phyloP scores from a whole-genome alignment of 176 grass and related monocot species.

The Oryza nivara region DNA sequence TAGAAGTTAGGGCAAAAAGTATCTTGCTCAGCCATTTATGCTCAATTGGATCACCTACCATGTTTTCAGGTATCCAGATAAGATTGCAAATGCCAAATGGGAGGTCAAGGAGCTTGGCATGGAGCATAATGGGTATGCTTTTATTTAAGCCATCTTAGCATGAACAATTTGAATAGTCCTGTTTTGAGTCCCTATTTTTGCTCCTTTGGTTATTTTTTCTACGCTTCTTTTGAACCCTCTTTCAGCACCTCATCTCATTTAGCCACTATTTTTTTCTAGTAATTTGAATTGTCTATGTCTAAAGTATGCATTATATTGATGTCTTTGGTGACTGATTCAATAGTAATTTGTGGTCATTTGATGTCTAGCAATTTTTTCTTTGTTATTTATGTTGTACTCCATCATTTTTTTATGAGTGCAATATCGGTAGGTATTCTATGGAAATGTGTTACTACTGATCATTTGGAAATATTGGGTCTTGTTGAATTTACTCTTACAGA shows the following conservation, averaged over 20 bases:
- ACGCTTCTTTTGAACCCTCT: conserved; percentile 17
- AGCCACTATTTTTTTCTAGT: conserved; percentile 25
- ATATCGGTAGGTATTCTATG: conserved; percentile 12
- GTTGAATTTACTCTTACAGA: conserved; percentile 6
- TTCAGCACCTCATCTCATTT: conserved; percentile 7
- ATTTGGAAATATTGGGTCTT: conserved; percentile 8
- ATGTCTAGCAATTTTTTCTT: not conserved
- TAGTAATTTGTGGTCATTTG: conserved; percentile 14
- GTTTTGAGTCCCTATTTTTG: conserved; percentile 21
- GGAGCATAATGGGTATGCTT: conserved; percentile 95
- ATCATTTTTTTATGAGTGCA: conserved; percentile 20
- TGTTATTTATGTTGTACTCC: not conserved
- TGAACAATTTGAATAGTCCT: conserved; percentile 27
- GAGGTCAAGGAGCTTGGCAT: conserved; percentile 98
- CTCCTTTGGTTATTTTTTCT: not conserved
- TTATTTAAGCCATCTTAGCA: conserved; percentile 39
- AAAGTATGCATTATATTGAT: conserved; percentile 8
- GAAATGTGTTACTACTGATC: conserved; percentile 12
- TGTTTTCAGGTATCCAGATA: conserved; percentile 89
- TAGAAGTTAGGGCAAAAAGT: conserved; percentile 16
- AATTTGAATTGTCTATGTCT: not conserved
- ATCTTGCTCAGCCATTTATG: conserved; percentile 31
- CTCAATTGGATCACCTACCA: conserved; percentile 27
- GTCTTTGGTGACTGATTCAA: conserved; percentile 18
- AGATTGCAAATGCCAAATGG: conserved; percentile 98